phyloP scores from a whole-genome alignment of 2,329 filamentous ascomycete genomes.

The Fusarium guadeloupense region DNA sequence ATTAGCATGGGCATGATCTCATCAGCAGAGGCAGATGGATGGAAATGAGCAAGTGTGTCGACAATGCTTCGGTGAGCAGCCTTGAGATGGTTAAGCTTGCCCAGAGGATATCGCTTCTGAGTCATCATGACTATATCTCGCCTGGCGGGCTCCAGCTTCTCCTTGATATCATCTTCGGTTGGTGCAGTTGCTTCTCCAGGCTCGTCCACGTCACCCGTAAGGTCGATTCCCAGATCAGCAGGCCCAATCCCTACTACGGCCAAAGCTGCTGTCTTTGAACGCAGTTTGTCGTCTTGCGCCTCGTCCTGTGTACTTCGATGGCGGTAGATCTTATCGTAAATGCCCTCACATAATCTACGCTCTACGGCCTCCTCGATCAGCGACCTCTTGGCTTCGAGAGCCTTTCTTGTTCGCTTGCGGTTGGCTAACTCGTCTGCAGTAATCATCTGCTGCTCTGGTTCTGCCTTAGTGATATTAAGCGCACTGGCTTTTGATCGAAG shows the following conservation, averaged over 20 bases:
- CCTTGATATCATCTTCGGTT: conserved; percentile 73
- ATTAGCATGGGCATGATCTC: conserved; percentile 98
- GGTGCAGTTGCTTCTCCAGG: conserved; percentile 66
- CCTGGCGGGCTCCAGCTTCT: conserved; percentile 76
- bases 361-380: conserved; percentile 92
- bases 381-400: conserved; percentile 79
- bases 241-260: conserved; percentile 91
- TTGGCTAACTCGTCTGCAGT: conserved; percentile 85
- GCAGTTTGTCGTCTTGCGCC: conserved; percentile 90
- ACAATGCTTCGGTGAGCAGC: conserved; percentile 94
- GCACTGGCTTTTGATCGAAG: conserved; percentile 65
- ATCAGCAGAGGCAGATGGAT: conserved; percentile 88
- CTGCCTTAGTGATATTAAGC: conserved; percentile 59
- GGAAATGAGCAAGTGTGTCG: conserved; percentile 76
- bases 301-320: conserved; percentile 94
- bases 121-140: conserved; percentile 81
- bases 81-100: conserved; percentile 89
- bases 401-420: conserved; percentile 78
- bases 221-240: conserved; percentile 82
- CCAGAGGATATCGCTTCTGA: conserved; percentile 84
- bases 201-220: conserved; percentile 66
- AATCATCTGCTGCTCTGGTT: conserved; percentile 81
- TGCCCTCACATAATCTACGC: conserved; percentile 81
- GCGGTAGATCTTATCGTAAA: conserved; percentile 89
- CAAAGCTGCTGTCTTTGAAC: conserved; percentile 91